phyloP scores from a whole-genome alignment of 2,329 filamentous ascomycete species.

The Alternaria triticina region DNA sequence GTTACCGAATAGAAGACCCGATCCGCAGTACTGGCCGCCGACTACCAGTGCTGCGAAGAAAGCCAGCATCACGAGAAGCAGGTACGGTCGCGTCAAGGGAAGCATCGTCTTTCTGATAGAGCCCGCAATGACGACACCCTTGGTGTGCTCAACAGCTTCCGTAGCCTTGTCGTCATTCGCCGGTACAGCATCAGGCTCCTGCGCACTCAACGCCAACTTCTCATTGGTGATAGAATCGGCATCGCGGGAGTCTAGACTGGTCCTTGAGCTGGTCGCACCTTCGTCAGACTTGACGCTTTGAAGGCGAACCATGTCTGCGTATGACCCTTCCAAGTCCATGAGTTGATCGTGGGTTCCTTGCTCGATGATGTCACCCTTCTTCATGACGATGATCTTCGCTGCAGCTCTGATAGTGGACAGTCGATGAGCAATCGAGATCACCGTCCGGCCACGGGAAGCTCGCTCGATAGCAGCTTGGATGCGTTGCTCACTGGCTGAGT shows the following conservation, averaged over 20 bases:
- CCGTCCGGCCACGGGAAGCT: constrained; percentile 42
- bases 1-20: constrained; percentile 66
- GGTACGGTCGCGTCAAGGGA: constrained; percentile 54
- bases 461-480: constrained; percentile 56
- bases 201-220: constrained; percentile 17
- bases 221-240: constrained; percentile 28
- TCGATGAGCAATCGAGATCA: constrained; percentile 49
- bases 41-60: constrained; percentile 61
- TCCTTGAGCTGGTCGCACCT: constrained; percentile 24
- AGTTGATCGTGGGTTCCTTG: constrained; percentile 46
- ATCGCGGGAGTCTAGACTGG: constrained; percentile 28
- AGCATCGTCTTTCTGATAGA: constrained; percentile 42
- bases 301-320: constrained; percentile 58
- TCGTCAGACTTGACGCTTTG: constrained; percentile 56
- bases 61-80: constrained; percentile 55
- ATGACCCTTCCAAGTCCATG: constrained; percentile 48
- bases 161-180: background rate
- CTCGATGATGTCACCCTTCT: constrained; percentile 46
- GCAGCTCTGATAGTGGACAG: constrained; percentile 47
- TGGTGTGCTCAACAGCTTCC: constrained; percentile 14
- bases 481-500: constrained; percentile 63
- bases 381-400: constrained; percentile 50
- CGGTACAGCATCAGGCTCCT: constrained; percentile 11
- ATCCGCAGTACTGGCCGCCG: constrained; percentile 63
- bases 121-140: constrained; percentile 26